Base-by-base conservation (phyloP, 2,329 filamentous ascomycete species). In the Cadophora sp. region DNA sequence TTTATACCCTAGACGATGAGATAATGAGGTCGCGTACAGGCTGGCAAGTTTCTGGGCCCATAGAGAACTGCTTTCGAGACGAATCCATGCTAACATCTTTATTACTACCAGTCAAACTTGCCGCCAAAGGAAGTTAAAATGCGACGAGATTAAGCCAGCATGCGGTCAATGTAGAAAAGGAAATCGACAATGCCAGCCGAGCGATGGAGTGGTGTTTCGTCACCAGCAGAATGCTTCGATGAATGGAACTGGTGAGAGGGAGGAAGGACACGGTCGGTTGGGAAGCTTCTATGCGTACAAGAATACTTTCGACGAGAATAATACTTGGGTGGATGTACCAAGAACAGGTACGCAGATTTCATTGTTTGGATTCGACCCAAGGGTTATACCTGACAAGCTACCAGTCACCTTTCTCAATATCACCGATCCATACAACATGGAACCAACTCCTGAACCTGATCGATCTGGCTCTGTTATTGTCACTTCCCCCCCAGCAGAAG, bases 191-290 rank as follows among this genome's bases (percentile, higher is more conserved):
- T 90, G 88, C 77, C 80, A 86, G 56, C 86, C 86, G 27, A 87
- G 85, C 74, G 86, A 87, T 70, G 87, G 87, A 62, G 85, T 91
- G 73, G 86, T 89, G 55, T 91, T 90, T 74, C 85, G 88, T 65
- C 89, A 91, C 77, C 88, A 91, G 75, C 88, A 91, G 78, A 91
- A 91, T 83, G 87, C 88, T 34, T 89, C 87, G 24, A 88, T 90
- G 87, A 90, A 90, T 68, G 83, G 85, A 60, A 75, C 77, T 46
- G 79, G 79, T 16, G 80, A 81, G 55, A 69, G 40, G 34, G 79
- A 79, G 4, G 80, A 82, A 16, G 72, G 75, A 12, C 76, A 77
- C 67, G 78, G 75, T 16, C 77, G 79, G 53, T 78, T 90, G 69
- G 86, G 86, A 69, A 84, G 85, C 22, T 90, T 90, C 77, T 90